phyloP scores from a whole-genome alignment of 1,139 yeast species.

The Pichia sp. region DNA sequence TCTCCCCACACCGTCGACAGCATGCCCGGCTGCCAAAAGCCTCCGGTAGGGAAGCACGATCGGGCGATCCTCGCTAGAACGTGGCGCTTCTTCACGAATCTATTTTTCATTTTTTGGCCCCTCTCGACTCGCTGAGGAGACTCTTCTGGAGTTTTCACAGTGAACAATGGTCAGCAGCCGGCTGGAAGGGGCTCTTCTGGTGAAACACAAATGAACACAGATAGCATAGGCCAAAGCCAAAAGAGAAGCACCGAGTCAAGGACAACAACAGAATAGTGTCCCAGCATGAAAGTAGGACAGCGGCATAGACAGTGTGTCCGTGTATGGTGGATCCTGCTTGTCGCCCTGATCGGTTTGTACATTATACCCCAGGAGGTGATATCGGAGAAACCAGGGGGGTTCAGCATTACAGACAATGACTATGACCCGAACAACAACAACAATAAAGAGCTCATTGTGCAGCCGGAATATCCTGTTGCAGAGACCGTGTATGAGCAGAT shows the following conservation, averaged over 20 bases:
- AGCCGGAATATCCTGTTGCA: constrained; percentile 1
- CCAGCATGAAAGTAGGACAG: not conserved
- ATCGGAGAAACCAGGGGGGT: not conserved
- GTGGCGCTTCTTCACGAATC: not conserved
- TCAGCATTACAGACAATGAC: not conserved
- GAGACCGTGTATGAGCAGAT: constrained; percentile 1
- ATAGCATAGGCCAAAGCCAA: not conserved
- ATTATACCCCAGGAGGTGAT: constrained; percentile 1
- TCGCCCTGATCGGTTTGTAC: not conserved
- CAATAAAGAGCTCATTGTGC: constrained; percentile 7
- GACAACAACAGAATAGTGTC: not conserved
- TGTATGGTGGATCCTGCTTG: not conserved
- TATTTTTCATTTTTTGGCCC: not conserved
- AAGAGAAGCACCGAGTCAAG: not conserved
- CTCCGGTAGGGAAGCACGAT: not conserved
- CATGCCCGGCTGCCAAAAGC: not conserved
- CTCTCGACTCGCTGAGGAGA: constrained; percentile 1
- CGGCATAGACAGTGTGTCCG: not conserved
- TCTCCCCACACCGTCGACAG: not conserved
- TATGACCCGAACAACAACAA: not conserved
- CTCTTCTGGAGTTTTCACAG: not conserved
- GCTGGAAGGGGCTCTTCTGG: not conserved
- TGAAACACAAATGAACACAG: too few relatives aligned
- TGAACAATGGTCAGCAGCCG: not conserved
- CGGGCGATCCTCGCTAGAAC: not conserved